A percentile compares a stretch with the other conserved stretches of the same genome.
phyloP scores from a whole-genome alignment of 2,329 filamentous ascomycete species.

The Fusarium verrucosum region DNA sequence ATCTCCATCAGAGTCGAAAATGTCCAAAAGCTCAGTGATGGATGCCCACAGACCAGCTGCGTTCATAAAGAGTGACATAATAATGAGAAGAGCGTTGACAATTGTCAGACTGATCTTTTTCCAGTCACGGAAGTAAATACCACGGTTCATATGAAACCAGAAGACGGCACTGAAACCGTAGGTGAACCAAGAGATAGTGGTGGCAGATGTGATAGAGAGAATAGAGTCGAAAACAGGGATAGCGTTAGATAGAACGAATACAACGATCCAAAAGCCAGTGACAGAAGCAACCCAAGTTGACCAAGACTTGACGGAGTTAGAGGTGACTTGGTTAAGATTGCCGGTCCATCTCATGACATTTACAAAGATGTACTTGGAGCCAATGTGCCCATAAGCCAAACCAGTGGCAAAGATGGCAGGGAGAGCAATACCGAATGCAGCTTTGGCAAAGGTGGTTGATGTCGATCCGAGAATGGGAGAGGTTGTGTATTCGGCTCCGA shows the following conservation, averaged over 20 bases:
- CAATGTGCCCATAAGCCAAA: slow-evolving; percentile 40
- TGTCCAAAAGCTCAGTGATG: slow-evolving; percentile 38
- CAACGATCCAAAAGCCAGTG: slow-evolving; percentile 40
- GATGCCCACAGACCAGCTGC: slow-evolving; percentile 42
- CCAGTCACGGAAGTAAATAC: slow-evolving; percentile 31
- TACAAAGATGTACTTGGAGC: slow-evolving; percentile 42
- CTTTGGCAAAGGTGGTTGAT: slow-evolving; percentile 26
- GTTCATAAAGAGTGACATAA: slow-evolving; percentile 40
- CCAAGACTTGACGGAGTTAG: slow-evolving; percentile 42
- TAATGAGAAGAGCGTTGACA: slow-evolving; percentile 34
- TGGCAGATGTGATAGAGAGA: slow-evolving; percentile 42
- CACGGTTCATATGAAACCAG: slow-evolving; percentile 41
- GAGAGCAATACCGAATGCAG: slow-evolving; percentile 38
- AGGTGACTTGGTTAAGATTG: slow-evolving; percentile 28
- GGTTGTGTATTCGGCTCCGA: slow-evolving; percentile 35
- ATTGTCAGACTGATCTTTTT: slow-evolving; percentile 36
- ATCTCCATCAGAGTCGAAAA: slow-evolving; percentile 28
- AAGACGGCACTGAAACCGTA: slow-evolving; percentile 41
- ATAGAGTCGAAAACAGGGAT: slow-evolving; percentile 46
- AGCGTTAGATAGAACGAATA: slow-evolving; percentile 44
- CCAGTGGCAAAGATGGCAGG: slow-evolving; percentile 39
- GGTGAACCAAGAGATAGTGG: slow-evolving; percentile 44
- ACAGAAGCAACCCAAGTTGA: slow-evolving; percentile 39
- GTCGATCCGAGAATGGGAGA: slow-evolving; percentile 41
- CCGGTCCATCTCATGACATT: slow-evolving; percentile 33